Base-by-base conservation (phyloP, 371 early-diverging fungal species). In the Blakeslea trispora region DNA sequence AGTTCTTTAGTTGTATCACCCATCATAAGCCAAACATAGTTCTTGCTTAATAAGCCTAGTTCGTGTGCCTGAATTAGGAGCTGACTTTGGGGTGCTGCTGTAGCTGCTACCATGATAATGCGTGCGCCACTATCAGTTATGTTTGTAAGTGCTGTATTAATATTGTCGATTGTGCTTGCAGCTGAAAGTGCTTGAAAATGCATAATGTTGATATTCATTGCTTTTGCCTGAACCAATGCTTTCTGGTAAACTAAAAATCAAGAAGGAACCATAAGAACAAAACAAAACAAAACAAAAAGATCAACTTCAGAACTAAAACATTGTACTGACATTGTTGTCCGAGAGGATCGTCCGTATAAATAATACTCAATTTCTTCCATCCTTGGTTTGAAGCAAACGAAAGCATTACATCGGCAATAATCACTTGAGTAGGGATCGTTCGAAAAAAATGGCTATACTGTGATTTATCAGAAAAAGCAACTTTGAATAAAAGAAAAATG, bases 21-120 rank as follows among this genome's bases (percentile, higher is more conserved):
- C 57, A 79, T 69, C 9, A 78, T 40, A 0, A 84, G 53, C 84
- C 84, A 84, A n/a, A 78, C 81, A 60, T 81, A 84, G 1, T 78
- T 69, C 17, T 59, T 53, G 11, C 55, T 55, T 5, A 79, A 18
- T 2, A 66, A 60, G 1, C 75, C 75, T 51, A 75, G 31, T 22
- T 59, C 21, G 14, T 70, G 66, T 0, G 79, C 79, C 43, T 66
- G 71, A 0, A 75, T 43, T 60, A 79, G 59, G 8, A 75, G 44
- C 8, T 62, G 55, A 5, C 50, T 56, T 52, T 68, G 66, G 3
- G 70, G 54, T 10, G 56, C 35, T 1, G 63, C 68, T 0, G 66
- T 63, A 3, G 74, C 74, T 18, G 75, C 79, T 0, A 79, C 68
- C 42, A 79, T 52, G 19, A 79, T 69, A 13, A 79, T 61, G n/a